phyloP scores from a whole-genome alignment of 192 early-diverging fungal genomes.

The Backusella tuberculispora region DNA sequence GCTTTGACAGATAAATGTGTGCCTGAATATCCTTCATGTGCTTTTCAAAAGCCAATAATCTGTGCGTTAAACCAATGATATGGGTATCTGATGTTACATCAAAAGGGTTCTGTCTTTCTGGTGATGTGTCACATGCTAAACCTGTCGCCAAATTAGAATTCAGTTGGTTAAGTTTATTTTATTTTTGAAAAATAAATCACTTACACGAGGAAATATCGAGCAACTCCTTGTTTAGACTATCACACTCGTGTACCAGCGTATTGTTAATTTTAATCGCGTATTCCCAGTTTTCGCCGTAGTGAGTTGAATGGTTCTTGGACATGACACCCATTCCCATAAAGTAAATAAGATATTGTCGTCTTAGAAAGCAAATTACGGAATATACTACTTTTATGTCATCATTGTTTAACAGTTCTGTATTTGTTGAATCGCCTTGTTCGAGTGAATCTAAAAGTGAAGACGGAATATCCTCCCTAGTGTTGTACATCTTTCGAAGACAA shows the following conservation, averaged over 20 bases:
- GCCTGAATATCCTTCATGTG: slow-evolving; percentile 54
- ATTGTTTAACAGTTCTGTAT: background rate
- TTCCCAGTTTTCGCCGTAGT: slow-evolving; percentile 11
- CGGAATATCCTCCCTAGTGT: slow-evolving; percentile 29
- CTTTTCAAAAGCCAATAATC: slow-evolving; percentile 51
- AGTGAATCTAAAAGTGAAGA: slow-evolving; percentile 10
- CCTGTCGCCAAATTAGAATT: background rate
- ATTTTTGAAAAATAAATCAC: background rate
- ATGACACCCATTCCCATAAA: slow-evolving; percentile 43
- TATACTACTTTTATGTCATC: slow-evolving; percentile 40
- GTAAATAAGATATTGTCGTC: slow-evolving; percentile 55
- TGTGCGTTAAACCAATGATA: slow-evolving; percentile 40
- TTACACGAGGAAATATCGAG: slow-evolving; percentile 33
- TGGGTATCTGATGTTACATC: slow-evolving; percentile 12
- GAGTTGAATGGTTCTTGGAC: background rate
- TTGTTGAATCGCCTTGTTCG: background rate
- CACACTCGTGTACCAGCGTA: slow-evolving; percentile 4
- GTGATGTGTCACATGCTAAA: slow-evolving; percentile 6
- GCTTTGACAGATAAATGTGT: slow-evolving; percentile 55
- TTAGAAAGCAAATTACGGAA: slow-evolving; percentile 47
- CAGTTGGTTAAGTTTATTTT: background rate
- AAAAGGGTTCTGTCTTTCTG: background rate
- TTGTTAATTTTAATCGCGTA: slow-evolving; percentile 23
- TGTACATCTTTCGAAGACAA: slow-evolving; percentile 55
- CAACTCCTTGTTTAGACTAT: slow-evolving; percentile 42